Conservation (phyloP, 176 grass and related monocot genomes). For the Ensete glaucum region DNA sequence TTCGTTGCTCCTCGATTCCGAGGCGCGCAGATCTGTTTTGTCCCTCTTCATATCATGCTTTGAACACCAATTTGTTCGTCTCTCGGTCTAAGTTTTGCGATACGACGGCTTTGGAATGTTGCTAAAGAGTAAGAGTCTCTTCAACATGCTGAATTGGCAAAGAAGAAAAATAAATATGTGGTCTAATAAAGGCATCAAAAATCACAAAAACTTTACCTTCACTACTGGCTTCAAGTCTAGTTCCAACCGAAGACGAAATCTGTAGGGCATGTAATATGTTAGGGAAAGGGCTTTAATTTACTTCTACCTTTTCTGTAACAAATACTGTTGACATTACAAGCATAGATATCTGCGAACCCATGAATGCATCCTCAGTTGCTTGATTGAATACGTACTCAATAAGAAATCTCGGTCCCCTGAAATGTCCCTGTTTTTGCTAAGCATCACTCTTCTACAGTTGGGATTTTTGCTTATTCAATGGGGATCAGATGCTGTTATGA, state of each 20-base stretch:
- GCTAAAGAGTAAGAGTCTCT: too few species aligned
- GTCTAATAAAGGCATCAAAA: not conserved
- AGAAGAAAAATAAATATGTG: not conserved
- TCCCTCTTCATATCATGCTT: too few species aligned
- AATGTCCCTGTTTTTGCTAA: not conserved
- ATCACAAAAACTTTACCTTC: not conserved
- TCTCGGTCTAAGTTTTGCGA: not conserved
- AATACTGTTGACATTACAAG: not conserved
- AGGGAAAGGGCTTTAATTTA: too few species aligned
- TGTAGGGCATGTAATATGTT: too few species aligned
- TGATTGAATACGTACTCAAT: not conserved
- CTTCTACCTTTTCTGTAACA: not conserved
- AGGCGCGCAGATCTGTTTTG: too few species aligned
- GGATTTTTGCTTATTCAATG: not conserved
- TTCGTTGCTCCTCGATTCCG: not conserved
- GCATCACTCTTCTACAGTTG: not conserved
- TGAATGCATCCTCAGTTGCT: not conserved
- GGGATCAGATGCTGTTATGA: not conserved
- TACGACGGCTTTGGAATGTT: not conserved
- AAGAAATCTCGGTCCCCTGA: not conserved
- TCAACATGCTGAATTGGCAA: not conserved
- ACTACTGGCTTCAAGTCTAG: not conserved
- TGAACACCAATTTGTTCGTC: too few species aligned
- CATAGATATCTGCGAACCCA: not conserved
- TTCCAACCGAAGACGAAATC: not conserved